A percentile compares a stretch with the other conserved stretches of the same genome.
These are phyloP conservation scores for Tuber umbilicatum DNA, from an alignment of 495 filamentous ascomycete species.

Conservation along the genomic window DNA sequence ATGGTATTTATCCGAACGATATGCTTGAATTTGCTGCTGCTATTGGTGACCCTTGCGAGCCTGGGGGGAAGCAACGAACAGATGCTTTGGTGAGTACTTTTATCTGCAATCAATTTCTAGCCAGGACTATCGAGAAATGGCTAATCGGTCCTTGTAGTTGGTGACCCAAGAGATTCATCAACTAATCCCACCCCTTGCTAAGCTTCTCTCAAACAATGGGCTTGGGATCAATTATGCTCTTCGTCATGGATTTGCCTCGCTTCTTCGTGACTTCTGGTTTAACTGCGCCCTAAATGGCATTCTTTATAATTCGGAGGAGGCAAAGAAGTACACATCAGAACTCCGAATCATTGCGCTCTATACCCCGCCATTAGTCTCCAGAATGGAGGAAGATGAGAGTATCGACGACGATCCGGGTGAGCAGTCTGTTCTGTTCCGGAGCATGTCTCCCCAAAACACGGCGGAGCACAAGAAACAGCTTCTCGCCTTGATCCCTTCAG, in stretches of 20 bases:
- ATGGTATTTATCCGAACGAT: constrained; percentile 70
- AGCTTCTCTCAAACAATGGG: constrained; percentile 51
- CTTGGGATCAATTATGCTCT: constrained; percentile 36
- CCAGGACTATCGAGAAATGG: constrained; percentile 50
- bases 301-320: constrained; percentile 58
- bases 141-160: constrained; percentile 66
- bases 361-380: constrained; percentile 74
- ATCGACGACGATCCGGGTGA: constrained; percentile 92
- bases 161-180: constrained; percentile 77
- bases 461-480: constrained; percentile 73
- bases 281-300: constrained; percentile 94
- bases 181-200: constrained; percentile 73
- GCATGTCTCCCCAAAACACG: constrained; percentile 67
- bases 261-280: constrained; percentile 92
- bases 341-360: constrained; percentile 74
- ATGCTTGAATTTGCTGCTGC: constrained; percentile 82
- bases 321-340: constrained; percentile 61
- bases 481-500: constrained; percentile 61
- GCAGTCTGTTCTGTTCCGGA: constrained; percentile 80
- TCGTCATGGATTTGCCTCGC: constrained; percentile 46
- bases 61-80: constrained; percentile 40
- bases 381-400: constrained; percentile 59
- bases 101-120: constrained; percentile 26
- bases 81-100: constrained; percentile 44
- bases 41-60: constrained; percentile 66